Percentiles rank a stretch among this genome's conserved stretches.
phyloP scores from a whole-genome alignment of 106 monocot species.

The Dioscorea zingiberensis region DNA sequence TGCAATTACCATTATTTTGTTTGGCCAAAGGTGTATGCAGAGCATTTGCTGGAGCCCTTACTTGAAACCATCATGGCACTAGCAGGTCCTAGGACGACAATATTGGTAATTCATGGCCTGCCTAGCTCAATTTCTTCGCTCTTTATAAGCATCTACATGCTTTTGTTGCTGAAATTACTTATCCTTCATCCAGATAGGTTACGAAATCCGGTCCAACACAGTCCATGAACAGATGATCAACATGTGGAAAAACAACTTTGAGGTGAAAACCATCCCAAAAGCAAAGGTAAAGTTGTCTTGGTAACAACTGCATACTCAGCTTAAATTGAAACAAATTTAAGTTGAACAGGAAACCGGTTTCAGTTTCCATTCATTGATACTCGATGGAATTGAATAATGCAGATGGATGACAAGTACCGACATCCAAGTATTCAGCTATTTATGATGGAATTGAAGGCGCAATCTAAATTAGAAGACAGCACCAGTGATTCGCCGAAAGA shows the following conservation, averaged over 20 bases:
- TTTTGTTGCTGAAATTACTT: slow-evolving; percentile 1
- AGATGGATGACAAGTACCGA: slow-evolving; percentile 88
- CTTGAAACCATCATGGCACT: slow-evolving; percentile 77
- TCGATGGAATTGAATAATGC: slow-evolving; percentile 7
- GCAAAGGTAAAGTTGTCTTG: slow-evolving; percentile 50
- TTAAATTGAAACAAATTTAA: too few species aligned
- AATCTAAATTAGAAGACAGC: slow-evolving; percentile 7
- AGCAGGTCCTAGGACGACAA: slow-evolving; percentile 78
- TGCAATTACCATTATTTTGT: background rate
- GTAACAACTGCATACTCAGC: too few species aligned
- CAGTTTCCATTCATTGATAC: background rate
- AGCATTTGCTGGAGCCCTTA: slow-evolving; percentile 84
- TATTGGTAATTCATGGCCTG: slow-evolving; percentile 42
- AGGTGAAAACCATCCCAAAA: slow-evolving; percentile 63
- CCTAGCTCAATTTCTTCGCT: background rate
- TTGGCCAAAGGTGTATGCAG: slow-evolving; percentile 73
- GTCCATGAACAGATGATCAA: slow-evolving; percentile 90
- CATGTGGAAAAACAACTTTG: slow-evolving; percentile 75
- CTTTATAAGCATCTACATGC: background rate
- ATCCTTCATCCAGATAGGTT: slow-evolving; percentile 58
- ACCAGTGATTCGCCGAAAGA: background rate
- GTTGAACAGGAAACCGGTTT: background rate
- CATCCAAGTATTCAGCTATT: slow-evolving; percentile 82
- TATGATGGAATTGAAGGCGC: slow-evolving; percentile 55
- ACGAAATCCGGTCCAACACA: slow-evolving; percentile 80